phyloP scores from a whole-genome alignment of 345 rosid species.

The Psidium friedrichsthalianum region DNA sequence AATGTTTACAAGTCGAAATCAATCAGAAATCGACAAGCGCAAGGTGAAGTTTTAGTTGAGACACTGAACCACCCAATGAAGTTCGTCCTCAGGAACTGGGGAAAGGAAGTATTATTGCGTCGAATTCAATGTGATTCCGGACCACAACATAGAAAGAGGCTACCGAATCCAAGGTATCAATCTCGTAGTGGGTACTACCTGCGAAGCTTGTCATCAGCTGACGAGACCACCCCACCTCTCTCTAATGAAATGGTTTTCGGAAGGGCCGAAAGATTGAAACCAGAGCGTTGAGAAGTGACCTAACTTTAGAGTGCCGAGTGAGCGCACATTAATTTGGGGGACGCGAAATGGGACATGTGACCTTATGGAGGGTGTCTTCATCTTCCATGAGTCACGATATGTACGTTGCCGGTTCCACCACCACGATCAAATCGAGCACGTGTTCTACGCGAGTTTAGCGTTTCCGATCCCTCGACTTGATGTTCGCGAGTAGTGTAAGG shows the following conservation, averaged over 20 bases:
- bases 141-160: background rate
- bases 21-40: background rate
- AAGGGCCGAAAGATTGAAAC: background rate
- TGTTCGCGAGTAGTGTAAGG: background rate
- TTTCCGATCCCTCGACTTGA: background rate
- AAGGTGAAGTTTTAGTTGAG: background rate
- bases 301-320: background rate
- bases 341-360: background rate
- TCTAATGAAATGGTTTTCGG: background rate
- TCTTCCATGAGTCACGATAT: background rate
- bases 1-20: background rate
- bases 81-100: background rate
- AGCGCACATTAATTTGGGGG: background rate
- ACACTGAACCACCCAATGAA: background rate
- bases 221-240: background rate
- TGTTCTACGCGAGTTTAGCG: background rate
- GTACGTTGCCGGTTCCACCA: background rate
- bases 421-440: background rate
- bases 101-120: background rate
- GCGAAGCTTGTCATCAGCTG: background rate
- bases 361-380: background rate
- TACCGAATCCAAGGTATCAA: background rate
- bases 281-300: background rate
- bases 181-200: background rate
- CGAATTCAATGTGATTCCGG: background rate